Evolutionary conservation across 441 rosid species (phyloP).

Genomic region (Arabidopsis hybrid): DNA sequence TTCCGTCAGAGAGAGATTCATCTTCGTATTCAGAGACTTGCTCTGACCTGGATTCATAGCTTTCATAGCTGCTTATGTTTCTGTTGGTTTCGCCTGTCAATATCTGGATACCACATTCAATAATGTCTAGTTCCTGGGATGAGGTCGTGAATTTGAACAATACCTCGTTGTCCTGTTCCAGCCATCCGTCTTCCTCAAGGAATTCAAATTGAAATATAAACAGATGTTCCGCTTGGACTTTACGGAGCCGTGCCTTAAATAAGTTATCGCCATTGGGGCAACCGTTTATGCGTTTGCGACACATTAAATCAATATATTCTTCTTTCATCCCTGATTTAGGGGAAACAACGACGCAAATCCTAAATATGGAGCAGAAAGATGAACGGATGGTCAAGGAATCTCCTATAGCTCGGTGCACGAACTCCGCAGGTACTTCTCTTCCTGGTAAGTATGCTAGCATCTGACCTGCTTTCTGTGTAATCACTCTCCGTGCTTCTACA

Average conservation of each 20-base stretch:
- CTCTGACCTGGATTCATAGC: neutral
- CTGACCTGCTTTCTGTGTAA: neutral
- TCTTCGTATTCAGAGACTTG: neutral
- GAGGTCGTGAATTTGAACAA: conserved; percentile 21
- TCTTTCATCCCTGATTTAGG: neutral
- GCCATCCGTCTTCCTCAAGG: neutral
- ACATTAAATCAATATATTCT: neutral
- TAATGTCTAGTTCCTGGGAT: neutral
- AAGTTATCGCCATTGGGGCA: neutral
- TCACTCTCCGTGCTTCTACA: neutral
- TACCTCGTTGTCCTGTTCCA: conserved; percentile 4
- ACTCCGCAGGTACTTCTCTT: neutral
- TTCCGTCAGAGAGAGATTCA: neutral
- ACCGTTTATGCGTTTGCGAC: neutral
- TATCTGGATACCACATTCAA: conserved; percentile 24
- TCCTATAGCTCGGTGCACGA: conserved; percentile 11
- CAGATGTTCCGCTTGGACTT: neutral
- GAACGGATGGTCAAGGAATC: conserved; percentile 6
- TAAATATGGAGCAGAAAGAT: neutral
- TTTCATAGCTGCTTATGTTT: neutral
- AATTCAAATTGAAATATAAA: neutral
- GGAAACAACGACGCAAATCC: neutral
- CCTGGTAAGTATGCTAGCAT: neutral
- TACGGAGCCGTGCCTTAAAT: neutral
- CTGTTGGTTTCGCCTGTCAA: neutral